These are phyloP conservation scores for Candida chauliodis DNA, from an alignment of 805 yeast species.

Conservation along the genomic window DNA sequence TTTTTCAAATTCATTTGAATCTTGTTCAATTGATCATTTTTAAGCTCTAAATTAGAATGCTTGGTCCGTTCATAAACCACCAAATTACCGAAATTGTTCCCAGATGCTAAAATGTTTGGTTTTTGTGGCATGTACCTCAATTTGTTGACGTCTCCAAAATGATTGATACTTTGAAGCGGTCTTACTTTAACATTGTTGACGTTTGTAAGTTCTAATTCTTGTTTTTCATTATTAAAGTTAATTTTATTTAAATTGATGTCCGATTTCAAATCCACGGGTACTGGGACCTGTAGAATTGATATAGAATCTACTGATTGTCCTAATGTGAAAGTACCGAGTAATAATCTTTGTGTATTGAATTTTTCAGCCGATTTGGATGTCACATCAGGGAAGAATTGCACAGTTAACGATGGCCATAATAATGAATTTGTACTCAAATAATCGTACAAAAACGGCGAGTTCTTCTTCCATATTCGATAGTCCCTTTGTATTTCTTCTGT, in stretches of 20 bases:
- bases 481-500: conserved; percentile 29
- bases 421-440: conserved; percentile 37
- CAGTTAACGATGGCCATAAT: conserved; percentile 41
- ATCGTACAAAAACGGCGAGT: conserved; percentile 41
- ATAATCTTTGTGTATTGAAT: conserved; percentile 34
- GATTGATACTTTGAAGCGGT: conserved; percentile 57
- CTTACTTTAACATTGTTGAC: conserved; percentile 25
- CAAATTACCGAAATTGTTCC: conserved; percentile 61
- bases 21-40: conserved; percentile 26
- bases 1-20: conserved; percentile 52
- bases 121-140: conserved; percentile 80
- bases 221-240: conserved; percentile 35
- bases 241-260: conserved; percentile 35
- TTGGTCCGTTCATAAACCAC: conserved; percentile 80
- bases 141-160: conserved; percentile 68
- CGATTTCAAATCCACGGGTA: conserved; percentile 26
- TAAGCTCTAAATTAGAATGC: conserved; percentile 43
- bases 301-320: conserved; percentile 52
- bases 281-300: conserved; percentile 31
- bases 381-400: conserved; percentile 42
- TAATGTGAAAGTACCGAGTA: conserved; percentile 64
- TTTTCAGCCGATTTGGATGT: conserved; percentile 12
- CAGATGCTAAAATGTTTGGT: conserved; percentile 75
- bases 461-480: conserved; percentile 43
- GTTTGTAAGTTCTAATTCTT: conserved; percentile 35